Percentiles rank a stretch among this genome's conserved stretches.
These are phyloP conservation scores for Hydrangea macrophylla DNA, from an alignment of 148 eudicot genomes.

Conservation along the genomic window DNA sequence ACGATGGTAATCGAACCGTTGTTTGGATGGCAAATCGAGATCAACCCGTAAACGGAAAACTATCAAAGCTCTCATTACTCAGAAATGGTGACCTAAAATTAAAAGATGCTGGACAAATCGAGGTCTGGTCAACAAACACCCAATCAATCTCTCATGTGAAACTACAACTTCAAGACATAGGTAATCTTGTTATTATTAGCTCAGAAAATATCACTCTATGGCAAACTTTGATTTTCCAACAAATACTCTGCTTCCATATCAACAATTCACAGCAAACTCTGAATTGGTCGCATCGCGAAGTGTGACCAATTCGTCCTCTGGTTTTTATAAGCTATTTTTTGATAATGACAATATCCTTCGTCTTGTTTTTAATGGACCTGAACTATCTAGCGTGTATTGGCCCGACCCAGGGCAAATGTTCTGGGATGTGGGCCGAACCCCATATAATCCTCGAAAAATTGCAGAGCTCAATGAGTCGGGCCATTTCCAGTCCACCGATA, in stretches of 20 bases:
- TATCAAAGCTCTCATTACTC: slow-evolving; percentile 27
- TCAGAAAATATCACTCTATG: background rate
- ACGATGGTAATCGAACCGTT: slow-evolving; percentile 13
- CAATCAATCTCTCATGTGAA: no score
- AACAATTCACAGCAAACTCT: slow-evolving; percentile 16
- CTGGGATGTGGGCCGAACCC: background rate
- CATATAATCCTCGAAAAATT: no score
- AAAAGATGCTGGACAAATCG: slow-evolving; percentile 35
- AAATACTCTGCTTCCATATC: slow-evolving; percentile 39
- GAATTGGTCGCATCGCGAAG: slow-evolving; percentile 20
- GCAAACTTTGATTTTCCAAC: slow-evolving; percentile 16
- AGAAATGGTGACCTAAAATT: slow-evolving; percentile 28
- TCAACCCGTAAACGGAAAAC: slow-evolving; percentile 31
- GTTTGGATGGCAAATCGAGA: slow-evolving; percentile 44
- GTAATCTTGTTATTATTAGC: background rate
- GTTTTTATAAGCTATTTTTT: slow-evolving; percentile 23
- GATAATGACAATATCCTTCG: slow-evolving; percentile 18
- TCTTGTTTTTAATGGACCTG: slow-evolving; percentile 19
- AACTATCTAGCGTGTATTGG: slow-evolving; percentile 22
- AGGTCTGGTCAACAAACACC: no score
- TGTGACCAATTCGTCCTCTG: slow-evolving; percentile 15
- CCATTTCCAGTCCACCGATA: slow-evolving; percentile 15
- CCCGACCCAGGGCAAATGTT: no score
- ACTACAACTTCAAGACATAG: slow-evolving; percentile 1
- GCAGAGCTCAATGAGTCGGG: slow-evolving; percentile 17